Evolutionary conservation across 2,329 filamentous ascomycete genomes (phyloP).

Genomic region (Lachnellula arida): DNA sequence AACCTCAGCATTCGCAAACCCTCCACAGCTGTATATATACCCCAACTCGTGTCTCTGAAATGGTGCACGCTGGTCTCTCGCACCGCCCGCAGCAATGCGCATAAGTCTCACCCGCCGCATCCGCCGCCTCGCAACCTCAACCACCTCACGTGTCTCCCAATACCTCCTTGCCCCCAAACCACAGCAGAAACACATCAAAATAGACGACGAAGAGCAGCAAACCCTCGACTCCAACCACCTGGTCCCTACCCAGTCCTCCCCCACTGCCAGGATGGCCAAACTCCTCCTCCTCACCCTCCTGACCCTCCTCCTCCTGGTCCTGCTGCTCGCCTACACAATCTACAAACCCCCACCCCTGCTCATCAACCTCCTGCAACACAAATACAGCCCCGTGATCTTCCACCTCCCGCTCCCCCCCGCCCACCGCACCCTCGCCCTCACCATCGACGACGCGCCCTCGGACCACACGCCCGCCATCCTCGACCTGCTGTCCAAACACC

Average conservation of each 20-base stretch:
- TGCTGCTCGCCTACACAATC: slow-evolving; percentile 57
- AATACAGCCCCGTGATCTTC: slow-evolving; percentile 77
- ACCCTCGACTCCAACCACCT: not conserved
- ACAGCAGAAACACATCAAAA: slow-evolving; percentile 27
- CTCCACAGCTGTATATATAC: not conserved
- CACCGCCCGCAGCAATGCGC: not conserved
- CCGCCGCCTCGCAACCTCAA: not conserved
- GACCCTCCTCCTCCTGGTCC: slow-evolving; percentile 16
- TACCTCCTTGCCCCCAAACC: not conserved
- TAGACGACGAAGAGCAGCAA: slow-evolving; percentile 30
- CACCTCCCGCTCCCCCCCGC: slow-evolving; percentile 52
- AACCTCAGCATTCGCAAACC: not conserved
- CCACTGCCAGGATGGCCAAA: not conserved
- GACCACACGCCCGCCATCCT: slow-evolving; percentile 67
- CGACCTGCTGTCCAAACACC: slow-evolving; percentile 57
- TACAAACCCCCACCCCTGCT: slow-evolving; percentile 76
- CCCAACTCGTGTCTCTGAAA: not conserved
- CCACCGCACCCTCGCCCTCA: slow-evolving; percentile 70
- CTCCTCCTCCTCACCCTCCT: slow-evolving; percentile 23
- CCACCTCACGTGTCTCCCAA: not conserved
- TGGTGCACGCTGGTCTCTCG: not conserved
- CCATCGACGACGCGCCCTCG: slow-evolving; percentile 82
- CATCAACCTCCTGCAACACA: slow-evolving; percentile 63
- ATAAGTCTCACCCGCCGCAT: not conserved
- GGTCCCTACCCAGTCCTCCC: not conserved